Evolutionary conservation across 2,329 filamentous ascomycete genomes (phyloP).

Genomic region (Calonectria naviculata): DNA sequence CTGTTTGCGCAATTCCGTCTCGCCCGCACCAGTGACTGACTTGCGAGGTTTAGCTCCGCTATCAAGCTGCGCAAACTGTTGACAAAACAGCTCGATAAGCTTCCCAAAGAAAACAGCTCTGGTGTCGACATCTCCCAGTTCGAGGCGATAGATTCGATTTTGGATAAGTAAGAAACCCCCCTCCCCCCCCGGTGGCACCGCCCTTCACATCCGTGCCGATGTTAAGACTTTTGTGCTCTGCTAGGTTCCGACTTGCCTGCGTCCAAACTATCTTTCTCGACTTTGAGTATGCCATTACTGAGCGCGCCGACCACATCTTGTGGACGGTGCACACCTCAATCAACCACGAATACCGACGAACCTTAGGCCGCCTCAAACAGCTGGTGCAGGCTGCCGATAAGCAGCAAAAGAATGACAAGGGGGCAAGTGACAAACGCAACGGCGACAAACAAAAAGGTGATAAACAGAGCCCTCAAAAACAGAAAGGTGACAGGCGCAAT

Average conservation of each 20-base stretch:
- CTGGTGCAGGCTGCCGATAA: conserved; percentile 68
- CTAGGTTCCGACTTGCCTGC: conserved; percentile 77
- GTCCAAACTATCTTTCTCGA: conserved; percentile 80
- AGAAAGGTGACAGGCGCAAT: conserved; percentile 38
- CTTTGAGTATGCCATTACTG: conserved; percentile 71
- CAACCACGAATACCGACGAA: conserved; percentile 81
- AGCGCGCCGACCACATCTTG: conserved; percentile 75
- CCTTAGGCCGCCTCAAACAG: conserved; percentile 67
- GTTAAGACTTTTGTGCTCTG: conserved; percentile 3
- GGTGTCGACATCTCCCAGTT: conserved; percentile 55
- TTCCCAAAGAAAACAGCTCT: conserved; percentile 49
- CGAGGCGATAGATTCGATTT: conserved; percentile 54
- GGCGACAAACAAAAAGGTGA: conserved; percentile 37
- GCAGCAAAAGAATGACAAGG: conserved; percentile 54
- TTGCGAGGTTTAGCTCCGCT: conserved; percentile 48
- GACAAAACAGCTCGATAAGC: conserved; percentile 55
- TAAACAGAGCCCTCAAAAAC: conserved; percentile 36
- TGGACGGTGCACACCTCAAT: conserved; percentile 85
- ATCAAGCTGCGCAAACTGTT: conserved; percentile 56
- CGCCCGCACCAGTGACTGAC: conserved; percentile 35
- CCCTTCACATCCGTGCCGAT: neutral
- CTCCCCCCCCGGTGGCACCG: neutral
- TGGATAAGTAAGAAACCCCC: conserved; percentile 53
- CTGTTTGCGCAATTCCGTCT: conserved; percentile 12
- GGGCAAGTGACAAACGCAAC: conserved; percentile 35